These are phyloP conservation scores for Avena insularis DNA, from an alignment of 176 grass and related monocot genomes.

Conservation along the genomic window DNA sequence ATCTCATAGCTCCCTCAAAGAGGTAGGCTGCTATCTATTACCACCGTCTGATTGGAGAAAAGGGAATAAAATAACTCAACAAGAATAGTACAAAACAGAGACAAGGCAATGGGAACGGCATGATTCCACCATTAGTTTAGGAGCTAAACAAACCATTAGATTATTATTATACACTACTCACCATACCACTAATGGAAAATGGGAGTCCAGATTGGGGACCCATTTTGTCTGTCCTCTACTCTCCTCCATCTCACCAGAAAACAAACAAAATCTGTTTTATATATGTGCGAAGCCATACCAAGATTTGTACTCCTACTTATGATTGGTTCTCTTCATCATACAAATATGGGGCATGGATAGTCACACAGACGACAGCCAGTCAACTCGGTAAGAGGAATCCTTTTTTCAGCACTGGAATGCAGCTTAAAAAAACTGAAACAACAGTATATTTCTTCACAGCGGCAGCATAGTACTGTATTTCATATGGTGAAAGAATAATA, in stretches of 20 bases:
- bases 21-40: constrained; percentile 14
- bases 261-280: constrained; percentile 24
- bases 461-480: neutral
- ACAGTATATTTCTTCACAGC: too few relatives aligned
- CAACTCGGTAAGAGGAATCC: constrained; percentile 10
- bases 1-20: neutral
- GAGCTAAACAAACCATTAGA: neutral
- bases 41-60: constrained; percentile 26
- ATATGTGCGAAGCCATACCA: constrained; percentile 24
- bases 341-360: constrained; percentile 30
- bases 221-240: constrained; percentile 5
- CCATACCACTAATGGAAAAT: constrained; percentile 24
- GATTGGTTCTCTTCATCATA: constrained; percentile 30
- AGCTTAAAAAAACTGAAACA: neutral
- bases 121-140: constrained; percentile 29
- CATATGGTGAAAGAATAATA: constrained; percentile 36
- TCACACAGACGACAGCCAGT: constrained; percentile 3
- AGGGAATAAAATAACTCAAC: neutral
- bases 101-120: constrained; percentile 14
- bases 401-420: constrained; percentile 1
- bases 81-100: neutral
- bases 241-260: constrained; percentile 29
- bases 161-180: neutral
- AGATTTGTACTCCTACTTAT: constrained; percentile 27
- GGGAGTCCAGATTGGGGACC: constrained; percentile 10